Conservation (phyloP, 1,284 basidiomycete species). For the Sporisorium iseilematis-ciliati region DNA sequence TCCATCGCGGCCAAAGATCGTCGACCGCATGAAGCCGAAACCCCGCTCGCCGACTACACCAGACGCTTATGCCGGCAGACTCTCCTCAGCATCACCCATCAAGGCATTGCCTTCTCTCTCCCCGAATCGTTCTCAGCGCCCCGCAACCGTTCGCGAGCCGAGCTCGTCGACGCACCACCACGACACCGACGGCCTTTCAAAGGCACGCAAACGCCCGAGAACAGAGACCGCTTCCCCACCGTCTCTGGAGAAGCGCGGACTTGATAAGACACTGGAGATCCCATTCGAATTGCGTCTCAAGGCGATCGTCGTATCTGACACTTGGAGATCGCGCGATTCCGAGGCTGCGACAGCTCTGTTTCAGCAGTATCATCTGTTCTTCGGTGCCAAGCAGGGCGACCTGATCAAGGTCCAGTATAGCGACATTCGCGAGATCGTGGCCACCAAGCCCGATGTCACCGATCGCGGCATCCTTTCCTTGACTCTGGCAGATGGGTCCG, state of each 20-base stretch:
- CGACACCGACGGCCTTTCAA: not conserved
- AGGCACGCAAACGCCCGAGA: constrained; percentile 1
- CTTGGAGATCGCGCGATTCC: constrained; percentile 23
- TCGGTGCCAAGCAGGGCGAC: not conserved
- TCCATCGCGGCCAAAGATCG: constrained; percentile 2
- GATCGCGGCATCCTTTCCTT: constrained; percentile 12
- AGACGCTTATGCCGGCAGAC: not conserved
- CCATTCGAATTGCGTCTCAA: constrained; percentile 16
- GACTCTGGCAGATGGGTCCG: constrained; percentile 6
- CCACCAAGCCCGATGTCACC: constrained; percentile 9
- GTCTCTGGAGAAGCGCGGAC: not conserved
- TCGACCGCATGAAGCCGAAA: constrained; percentile 1
- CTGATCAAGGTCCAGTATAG: constrained; percentile 17
- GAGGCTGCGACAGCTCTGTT: not conserved
- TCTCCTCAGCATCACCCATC: not conserved
- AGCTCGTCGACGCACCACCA: constrained; percentile 1
- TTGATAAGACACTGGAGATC: not conserved
- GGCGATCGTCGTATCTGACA: constrained; percentile 30
- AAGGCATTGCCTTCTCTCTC: not conserved
- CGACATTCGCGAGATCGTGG: constrained; percentile 17
- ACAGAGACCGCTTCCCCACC: not conserved
- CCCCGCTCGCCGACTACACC: not conserved
- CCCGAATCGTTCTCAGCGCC: not conserved
- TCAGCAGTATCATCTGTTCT: not conserved
- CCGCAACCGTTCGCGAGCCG: not conserved